Percentiles rank a stretch among this genome's conserved stretches.
These are phyloP conservation scores for Cantharellus cinnabarinus DNA, from an alignment of 768 basidiomycete species.

Conservation along the genomic window DNA sequence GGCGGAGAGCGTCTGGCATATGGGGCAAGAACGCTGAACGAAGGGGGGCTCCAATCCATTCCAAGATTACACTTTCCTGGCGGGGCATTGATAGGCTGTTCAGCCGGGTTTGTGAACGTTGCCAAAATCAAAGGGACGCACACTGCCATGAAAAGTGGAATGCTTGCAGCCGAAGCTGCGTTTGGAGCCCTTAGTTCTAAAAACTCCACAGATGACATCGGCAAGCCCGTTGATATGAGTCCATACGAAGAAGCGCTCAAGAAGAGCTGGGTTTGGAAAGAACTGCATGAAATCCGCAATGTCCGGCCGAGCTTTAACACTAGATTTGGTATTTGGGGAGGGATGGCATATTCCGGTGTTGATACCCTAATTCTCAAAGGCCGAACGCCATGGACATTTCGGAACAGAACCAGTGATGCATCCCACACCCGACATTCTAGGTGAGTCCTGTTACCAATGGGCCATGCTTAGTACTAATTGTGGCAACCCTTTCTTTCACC, in stretches of 20 bases:
- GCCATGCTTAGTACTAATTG: not conserved
- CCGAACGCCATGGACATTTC: slow-evolving; percentile 81
- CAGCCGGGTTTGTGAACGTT: slow-evolving; percentile 89
- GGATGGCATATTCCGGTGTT: slow-evolving; percentile 72
- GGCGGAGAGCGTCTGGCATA: slow-evolving; percentile 70
- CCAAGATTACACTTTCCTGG: slow-evolving; percentile 81
- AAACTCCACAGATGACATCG: slow-evolving; percentile 11
- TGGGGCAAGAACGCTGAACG: slow-evolving; percentile 74
- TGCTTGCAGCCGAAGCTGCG: slow-evolving; percentile 85
- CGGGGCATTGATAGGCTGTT: slow-evolving; percentile 85
- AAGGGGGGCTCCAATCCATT: slow-evolving; percentile 84
- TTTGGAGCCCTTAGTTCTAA: slow-evolving; percentile 33
- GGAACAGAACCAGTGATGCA: slow-evolving; percentile 43
- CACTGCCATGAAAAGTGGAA: slow-evolving; percentile 97
- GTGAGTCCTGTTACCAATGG: slow-evolving; percentile 10
- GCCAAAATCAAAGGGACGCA: slow-evolving; percentile 98
- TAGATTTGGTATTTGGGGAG: slow-evolving; percentile 63
- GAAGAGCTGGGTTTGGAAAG: slow-evolving; percentile 66
- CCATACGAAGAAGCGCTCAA: slow-evolving; percentile 49
- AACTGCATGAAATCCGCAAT: slow-evolving; percentile 81
- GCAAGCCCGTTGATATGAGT: slow-evolving; percentile 39
- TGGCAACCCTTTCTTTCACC: not conserved
- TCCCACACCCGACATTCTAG: slow-evolving; percentile 48
- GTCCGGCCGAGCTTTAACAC: slow-evolving; percentile 76
- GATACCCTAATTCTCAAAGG: slow-evolving; percentile 75